A percentile compares a stretch with the other conserved stretches of the same genome.
Conservation (phyloP, 257 asterid species). For the Dorcoceras hygrometricum region DNA sequence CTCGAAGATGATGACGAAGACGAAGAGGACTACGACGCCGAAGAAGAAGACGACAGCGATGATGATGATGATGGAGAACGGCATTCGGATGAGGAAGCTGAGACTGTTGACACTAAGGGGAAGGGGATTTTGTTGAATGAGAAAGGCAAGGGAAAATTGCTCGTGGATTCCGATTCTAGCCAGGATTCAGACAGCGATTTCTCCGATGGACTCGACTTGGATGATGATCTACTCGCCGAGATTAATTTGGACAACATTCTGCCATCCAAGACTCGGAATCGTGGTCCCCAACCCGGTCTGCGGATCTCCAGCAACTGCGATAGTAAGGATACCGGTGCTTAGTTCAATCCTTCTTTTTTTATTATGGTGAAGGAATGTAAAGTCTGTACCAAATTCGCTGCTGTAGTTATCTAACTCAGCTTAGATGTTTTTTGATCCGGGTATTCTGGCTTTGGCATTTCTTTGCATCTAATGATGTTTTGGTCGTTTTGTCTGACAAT, state of each 20-base stretch:
- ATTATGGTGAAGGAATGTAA: too few relatives aligned
- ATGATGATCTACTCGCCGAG: conserved; percentile 54
- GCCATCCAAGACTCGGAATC: conserved; percentile 54
- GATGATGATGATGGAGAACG: conserved; percentile 1
- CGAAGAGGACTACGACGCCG: conserved; percentile 35
- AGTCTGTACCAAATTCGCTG: neutral
- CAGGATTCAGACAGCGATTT: conserved; percentile 46
- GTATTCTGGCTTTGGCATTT: neutral
- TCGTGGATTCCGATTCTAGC: conserved; percentile 25
- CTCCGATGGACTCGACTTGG: conserved; percentile 37
- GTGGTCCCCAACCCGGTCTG: conserved; percentile 29
- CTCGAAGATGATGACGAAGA: conserved; percentile 35
- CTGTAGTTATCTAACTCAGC: neutral
- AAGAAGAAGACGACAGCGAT: conserved; percentile 33
- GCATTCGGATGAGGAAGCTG: conserved; percentile 11
- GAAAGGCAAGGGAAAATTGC: neutral
- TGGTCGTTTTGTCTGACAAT: neutral
- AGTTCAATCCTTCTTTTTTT: neutral
- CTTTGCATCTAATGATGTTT: neutral
- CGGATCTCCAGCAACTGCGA: conserved; percentile 26
- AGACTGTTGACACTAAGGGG: conserved; percentile 26
- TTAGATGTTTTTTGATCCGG: conserved; percentile 4
- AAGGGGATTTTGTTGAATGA: conserved; percentile 17
- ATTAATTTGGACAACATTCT: conserved; percentile 55
- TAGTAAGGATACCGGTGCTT: conserved; percentile 38